Percentiles rank a stretch among this genome's conserved stretches.
Evolutionary conservation across 1,284 basidiomycete species (phyloP).

Genomic region (Papiliotrema flavescens): DNA sequence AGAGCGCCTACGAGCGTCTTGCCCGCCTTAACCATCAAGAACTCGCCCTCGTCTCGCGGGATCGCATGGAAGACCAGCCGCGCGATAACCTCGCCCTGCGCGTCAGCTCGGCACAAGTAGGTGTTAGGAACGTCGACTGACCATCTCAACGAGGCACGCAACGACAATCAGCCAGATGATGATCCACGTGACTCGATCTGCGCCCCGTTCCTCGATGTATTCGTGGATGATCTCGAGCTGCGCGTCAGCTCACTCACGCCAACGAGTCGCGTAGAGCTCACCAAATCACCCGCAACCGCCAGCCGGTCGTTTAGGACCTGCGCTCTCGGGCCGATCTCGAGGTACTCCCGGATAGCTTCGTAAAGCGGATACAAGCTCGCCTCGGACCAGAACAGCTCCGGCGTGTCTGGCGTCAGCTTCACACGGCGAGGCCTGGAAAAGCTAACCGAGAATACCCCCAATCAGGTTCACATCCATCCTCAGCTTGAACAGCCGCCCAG

Average conservation of each 20-base stretch:
- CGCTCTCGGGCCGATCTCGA: constrained; percentile 84
- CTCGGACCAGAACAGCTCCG: constrained; percentile 93
- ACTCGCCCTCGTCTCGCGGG: constrained; percentile 27
- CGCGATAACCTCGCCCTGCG: constrained; percentile 74
- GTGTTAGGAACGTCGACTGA: constrained; percentile 8
- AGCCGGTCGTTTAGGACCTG: constrained; percentile 85
- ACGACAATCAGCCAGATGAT: constrained; percentile 91
- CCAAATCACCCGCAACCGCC: constrained; percentile 80
- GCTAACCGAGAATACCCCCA: constrained; percentile 70
- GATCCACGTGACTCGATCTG: constrained; percentile 92
- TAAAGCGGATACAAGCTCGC: constrained; percentile 84
- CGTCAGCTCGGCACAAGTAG: constrained; percentile 7
- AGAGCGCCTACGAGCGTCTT: constrained; percentile 12
- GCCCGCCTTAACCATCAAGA: constrained; percentile 24
- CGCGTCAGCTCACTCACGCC: constrained; percentile 1
- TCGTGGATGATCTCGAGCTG: constrained; percentile 90
- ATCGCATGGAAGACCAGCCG: constrained; percentile 61
- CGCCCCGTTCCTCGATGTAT: constrained; percentile 83
- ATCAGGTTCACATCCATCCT: constrained; percentile 88
- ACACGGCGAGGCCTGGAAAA: too few species aligned
- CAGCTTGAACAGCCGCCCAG: constrained; percentile 81
- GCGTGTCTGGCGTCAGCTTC: constrained; percentile 61
- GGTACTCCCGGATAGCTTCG: constrained; percentile 89
- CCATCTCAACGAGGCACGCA: constrained; percentile 62
- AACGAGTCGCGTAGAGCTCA: constrained; percentile 47